Evolutionary conservation across 2,329 filamentous ascomycete genomes (phyloP).

Genomic region (Raffaelea arxii): DNA sequence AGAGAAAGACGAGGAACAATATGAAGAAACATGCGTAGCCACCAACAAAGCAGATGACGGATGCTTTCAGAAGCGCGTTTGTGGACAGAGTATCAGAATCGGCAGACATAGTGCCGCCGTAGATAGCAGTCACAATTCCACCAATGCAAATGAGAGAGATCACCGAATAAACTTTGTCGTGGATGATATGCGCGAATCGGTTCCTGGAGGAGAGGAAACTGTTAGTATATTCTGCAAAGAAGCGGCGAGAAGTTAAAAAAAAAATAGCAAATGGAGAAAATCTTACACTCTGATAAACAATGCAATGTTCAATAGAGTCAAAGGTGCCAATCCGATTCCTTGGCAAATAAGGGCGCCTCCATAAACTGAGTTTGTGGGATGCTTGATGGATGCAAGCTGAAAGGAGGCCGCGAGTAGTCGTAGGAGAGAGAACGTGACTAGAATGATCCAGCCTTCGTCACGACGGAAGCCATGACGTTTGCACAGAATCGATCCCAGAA

Average conservation of each 20-base stretch:
- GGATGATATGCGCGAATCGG: not conserved
- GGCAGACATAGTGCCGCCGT: not conserved
- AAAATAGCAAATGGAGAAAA: not conserved
- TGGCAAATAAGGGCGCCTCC: not conserved
- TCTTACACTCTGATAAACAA: not conserved
- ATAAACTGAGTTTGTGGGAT: not conserved
- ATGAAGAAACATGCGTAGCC: not conserved
- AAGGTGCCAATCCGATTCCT: not conserved
- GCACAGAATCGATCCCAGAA: not conserved
- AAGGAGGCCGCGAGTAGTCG: not conserved
- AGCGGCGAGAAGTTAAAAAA: not conserved
- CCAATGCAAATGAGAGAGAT: not conserved
- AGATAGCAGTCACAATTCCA: not conserved
- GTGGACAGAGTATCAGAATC: not conserved
- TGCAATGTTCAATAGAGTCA: not conserved
- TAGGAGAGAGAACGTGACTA: not conserved
- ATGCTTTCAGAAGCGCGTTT: not conserved
- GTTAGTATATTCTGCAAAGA: no score
- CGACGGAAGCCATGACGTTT: not conserved
- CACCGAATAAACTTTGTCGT: not conserved
- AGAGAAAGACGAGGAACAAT: not conserved
- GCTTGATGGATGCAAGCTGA: not conserved
- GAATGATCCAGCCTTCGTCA: not conserved
- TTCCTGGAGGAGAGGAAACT: not conserved
- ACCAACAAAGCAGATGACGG: not conserved